Conservation (phyloP, 1,284 basidiomycete genomes). For the Ustilago cynodontis region DNA sequence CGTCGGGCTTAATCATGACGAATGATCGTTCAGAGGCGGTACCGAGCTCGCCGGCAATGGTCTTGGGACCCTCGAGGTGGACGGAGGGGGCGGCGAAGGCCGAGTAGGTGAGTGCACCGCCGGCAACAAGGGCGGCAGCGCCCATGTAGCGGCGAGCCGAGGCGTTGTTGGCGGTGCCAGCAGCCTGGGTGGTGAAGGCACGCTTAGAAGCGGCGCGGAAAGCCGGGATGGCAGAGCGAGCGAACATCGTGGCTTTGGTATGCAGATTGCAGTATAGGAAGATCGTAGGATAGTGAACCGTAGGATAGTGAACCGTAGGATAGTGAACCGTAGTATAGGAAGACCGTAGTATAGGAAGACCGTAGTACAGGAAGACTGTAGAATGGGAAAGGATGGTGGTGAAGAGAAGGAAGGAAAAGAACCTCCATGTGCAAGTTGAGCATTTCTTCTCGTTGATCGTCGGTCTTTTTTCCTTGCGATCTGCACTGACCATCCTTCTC, state of each 20-base stretch:
- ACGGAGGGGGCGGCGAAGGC: constrained; percentile 37
- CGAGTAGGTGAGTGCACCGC: constrained; percentile 48
- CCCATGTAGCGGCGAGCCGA: constrained; percentile 47
- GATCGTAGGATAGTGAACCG: too few relatives aligned
- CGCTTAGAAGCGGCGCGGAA: constrained; percentile 53
- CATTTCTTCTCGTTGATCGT: not conserved
- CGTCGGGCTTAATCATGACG: constrained; percentile 71
- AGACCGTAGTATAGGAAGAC: too few relatives aligned
- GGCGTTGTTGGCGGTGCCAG: constrained; percentile 26
- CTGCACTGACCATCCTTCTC: constrained; percentile 31
- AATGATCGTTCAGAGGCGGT: constrained; percentile 71
- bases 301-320: too few relatives aligned
- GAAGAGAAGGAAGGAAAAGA: not conserved
- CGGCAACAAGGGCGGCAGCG: constrained; percentile 50
- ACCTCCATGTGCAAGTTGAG: not conserved
- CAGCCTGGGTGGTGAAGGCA: constrained; percentile 53
- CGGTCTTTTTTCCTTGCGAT: not conserved
- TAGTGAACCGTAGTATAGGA: too few relatives aligned
- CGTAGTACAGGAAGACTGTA: too few relatives aligned
- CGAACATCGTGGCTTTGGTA: constrained; percentile 48
- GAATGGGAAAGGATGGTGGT: constrained; percentile 5
- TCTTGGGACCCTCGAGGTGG: constrained; percentile 70
- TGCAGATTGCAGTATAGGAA: too few relatives aligned
- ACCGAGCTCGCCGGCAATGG: constrained; percentile 72
- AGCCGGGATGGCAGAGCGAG: constrained; percentile 47